phyloP scores from a whole-genome alignment of 2,329 filamentous ascomycete species.

The Trematosphaeria pertusa region DNA sequence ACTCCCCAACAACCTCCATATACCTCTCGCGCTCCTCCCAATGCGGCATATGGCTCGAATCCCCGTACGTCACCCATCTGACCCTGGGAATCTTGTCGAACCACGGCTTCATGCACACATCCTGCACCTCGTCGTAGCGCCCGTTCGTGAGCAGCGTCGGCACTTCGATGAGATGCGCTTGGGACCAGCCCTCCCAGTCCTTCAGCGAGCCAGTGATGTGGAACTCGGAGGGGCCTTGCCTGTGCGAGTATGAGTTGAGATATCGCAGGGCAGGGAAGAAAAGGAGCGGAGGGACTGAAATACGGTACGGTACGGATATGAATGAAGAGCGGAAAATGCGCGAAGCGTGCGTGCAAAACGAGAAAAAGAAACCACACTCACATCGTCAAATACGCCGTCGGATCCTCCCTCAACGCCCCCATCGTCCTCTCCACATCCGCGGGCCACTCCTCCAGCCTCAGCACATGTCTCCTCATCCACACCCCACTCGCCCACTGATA shows the following conservation, averaged over 20 bases:
- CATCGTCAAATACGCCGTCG: slow-evolving; percentile 46
- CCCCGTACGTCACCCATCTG: slow-evolving; percentile 44
- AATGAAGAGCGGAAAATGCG: too few species aligned
- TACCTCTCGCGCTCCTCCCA: slow-evolving; percentile 15
- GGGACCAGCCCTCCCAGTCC: slow-evolving; percentile 45
- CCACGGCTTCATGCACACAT: slow-evolving; percentile 45
- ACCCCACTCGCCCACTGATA: slow-evolving; percentile 12
- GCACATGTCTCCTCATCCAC: slow-evolving; percentile 12
- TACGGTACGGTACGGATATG: too few species aligned
- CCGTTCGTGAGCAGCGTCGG: slow-evolving; percentile 53
- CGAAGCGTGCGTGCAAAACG: neutral
- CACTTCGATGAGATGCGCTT: slow-evolving; percentile 47
- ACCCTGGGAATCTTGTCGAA: slow-evolving; percentile 48
- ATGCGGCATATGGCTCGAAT: slow-evolving; percentile 14
- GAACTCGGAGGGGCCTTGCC: slow-evolving; percentile 50
- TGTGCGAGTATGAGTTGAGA: slow-evolving; percentile 11
- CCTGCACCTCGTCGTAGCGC: slow-evolving; percentile 49
- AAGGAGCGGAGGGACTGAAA: too few species aligned
- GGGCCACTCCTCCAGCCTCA: slow-evolving; percentile 3
- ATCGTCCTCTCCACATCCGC: slow-evolving; percentile 29
- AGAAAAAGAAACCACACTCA: slow-evolving; percentile 8
- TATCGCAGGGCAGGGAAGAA: too few species aligned
- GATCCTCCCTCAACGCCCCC: slow-evolving; percentile 34
- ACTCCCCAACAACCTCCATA: slow-evolving; percentile 13
- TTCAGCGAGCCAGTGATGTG: slow-evolving; percentile 50